Evolutionary conservation across 2,329 filamentous ascomycete genomes (phyloP).

Genomic region (Septoria petroselini): DNA sequence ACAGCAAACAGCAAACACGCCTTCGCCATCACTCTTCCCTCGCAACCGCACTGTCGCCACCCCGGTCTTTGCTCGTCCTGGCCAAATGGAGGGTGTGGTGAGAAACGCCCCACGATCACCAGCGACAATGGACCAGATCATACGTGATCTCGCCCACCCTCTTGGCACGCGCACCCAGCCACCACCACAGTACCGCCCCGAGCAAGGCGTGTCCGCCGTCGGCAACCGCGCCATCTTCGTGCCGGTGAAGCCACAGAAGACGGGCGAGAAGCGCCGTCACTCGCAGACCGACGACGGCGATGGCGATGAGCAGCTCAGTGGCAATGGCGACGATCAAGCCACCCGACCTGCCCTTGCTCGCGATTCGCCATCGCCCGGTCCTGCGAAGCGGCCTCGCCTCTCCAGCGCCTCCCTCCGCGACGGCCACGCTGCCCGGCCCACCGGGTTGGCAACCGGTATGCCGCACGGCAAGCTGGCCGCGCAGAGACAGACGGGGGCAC

Average conservation of each 20-base stretch:
- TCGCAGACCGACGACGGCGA: neutral
- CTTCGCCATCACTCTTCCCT: neutral
- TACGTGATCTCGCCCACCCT: conserved; percentile 2
- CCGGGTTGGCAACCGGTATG: neutral
- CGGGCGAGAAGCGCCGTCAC: conserved; percentile 8
- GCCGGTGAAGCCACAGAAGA: conserved; percentile 16
- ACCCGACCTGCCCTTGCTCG: neutral
- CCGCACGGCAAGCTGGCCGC: neutral
- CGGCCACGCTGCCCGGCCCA: neutral
- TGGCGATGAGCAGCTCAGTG: neutral
- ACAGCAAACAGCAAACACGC: conserved; percentile 17
- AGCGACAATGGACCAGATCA: neutral
- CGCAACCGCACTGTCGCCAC: neutral
- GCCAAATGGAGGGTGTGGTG: neutral
- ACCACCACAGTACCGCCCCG: conserved; percentile 6
- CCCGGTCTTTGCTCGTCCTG: neutral
- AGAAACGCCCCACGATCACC: conserved; percentile 1
- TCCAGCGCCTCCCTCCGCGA: neutral
- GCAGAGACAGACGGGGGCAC: neutral
- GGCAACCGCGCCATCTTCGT: conserved; percentile 1
- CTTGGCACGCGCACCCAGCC: conserved; percentile 2
- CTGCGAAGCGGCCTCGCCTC: neutral
- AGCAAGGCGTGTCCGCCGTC: conserved; percentile 9
- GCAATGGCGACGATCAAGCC: conserved; percentile 7
- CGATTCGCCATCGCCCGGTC: neutral